These are phyloP conservation scores for Tetragonia tetragonoides DNA, from an alignment of 148 eudicot species.

Conservation along the genomic window DNA sequence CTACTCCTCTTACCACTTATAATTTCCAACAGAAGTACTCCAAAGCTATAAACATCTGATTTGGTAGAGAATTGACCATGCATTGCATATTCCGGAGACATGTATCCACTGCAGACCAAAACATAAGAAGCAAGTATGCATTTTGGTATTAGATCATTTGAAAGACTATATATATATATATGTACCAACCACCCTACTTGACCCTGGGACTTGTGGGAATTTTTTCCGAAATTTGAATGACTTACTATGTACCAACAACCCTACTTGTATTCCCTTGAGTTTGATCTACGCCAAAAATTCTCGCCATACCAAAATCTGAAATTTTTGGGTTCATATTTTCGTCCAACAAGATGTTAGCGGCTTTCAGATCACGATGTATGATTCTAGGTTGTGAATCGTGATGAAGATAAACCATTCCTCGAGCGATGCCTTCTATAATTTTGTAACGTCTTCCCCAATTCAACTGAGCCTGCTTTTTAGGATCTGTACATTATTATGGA, in stretches of 20 bases:
- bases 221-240: background rate
- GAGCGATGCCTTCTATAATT: too few species aligned
- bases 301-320: constrained; percentile 23
- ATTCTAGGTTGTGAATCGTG: too few species aligned
- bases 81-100: constrained; percentile 43
- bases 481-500: background rate
- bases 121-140: too few species aligned
- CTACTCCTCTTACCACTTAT: constrained; percentile 39
- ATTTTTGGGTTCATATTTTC: constrained; percentile 21
- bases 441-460: constrained; percentile 13
- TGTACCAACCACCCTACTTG: too few species aligned
- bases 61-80: constrained; percentile 38
- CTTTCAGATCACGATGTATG: too few species aligned
- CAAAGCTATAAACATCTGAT: constrained; percentile 47
- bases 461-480: background rate
- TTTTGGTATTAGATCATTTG: too few species aligned
- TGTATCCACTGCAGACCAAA: constrained; percentile 36
- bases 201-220: too few species aligned
- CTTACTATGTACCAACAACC: constrained; percentile 30
- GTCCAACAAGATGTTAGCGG: background rate
- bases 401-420: too few species aligned
- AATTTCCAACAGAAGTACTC: constrained; percentile 41
- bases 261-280: background rate
- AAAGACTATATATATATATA: too few species aligned
- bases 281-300: constrained; percentile 19